Percentiles rank a stretch among this genome's conserved stretches.
These are phyloP conservation scores for Dryas alaskensis DNA, from an alignment of 306 rosid genomes.

Conservation along the genomic window DNA sequence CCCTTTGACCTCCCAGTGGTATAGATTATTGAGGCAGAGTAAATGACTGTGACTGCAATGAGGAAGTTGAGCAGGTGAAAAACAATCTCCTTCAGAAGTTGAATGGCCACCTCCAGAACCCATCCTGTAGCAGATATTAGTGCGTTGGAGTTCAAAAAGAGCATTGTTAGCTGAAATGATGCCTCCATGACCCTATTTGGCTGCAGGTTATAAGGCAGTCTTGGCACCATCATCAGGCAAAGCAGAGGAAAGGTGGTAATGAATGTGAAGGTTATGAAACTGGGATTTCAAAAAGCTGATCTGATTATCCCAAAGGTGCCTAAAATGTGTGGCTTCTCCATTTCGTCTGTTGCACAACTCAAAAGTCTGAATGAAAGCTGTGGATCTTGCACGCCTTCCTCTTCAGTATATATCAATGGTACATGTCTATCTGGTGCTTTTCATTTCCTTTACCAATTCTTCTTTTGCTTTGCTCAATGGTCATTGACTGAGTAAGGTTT, in stretches of 20 bases:
- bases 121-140: not conserved
- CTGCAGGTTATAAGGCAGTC: not conserved
- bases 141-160: not conserved
- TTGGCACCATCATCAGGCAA: not conserved
- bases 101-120: not conserved
- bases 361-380: no score
- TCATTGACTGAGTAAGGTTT: no score
- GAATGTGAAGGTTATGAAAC: constrained; percentile 1
- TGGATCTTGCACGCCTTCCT: not conserved
- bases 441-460: not conserved
- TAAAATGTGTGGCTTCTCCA: not conserved
- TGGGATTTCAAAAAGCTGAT: not conserved
- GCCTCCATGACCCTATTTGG: not conserved
- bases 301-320: constrained; percentile 10
- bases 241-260: constrained; percentile 9
- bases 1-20: not conserved
- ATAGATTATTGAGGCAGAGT: not conserved
- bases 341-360: not conserved
- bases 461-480: no score
- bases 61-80: not conserved
- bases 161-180: not conserved
- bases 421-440: not conserved
- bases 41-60: not conserved
- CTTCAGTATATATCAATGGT: not conserved
- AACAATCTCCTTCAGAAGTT: not conserved